Evolutionary conservation across 768 basidiomycete genomes (phyloP).

Genomic region (Russula virescens): DNA sequence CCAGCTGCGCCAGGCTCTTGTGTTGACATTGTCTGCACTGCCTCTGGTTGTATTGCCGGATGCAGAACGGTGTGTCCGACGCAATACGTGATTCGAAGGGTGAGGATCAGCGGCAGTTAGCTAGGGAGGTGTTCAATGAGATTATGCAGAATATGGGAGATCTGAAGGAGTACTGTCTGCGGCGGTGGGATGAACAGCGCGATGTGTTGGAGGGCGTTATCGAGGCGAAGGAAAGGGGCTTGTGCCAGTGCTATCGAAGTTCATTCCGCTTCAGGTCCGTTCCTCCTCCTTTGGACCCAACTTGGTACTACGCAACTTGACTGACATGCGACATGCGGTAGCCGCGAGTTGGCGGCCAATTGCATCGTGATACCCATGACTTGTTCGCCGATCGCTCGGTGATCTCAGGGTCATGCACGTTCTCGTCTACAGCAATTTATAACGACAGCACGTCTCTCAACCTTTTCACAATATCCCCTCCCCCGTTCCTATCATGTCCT

Average conservation of each 20-base stretch:
- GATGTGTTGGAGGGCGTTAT: background rate
- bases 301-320: no score
- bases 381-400: no score
- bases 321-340: no score
- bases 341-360: no score
- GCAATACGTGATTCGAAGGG: constrained; percentile 29
- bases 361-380: no score
- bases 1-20: constrained; percentile 56
- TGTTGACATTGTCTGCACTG: constrained; percentile 60
- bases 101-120: constrained; percentile 39
- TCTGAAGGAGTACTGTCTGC: constrained; percentile 55
- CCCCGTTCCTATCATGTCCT: no score
- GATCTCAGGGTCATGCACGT: no score
- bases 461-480: no score
- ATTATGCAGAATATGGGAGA: constrained; percentile 62
- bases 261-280: no score
- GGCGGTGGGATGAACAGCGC: constrained; percentile 60
- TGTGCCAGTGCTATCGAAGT: background rate
- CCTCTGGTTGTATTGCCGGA: constrained; percentile 51
- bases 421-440: no score
- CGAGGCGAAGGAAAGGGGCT: background rate
- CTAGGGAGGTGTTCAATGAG: constrained; percentile 55
- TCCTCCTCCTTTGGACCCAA: no score
- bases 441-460: no score
- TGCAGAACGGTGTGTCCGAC: constrained; percentile 40